phyloP scores from a whole-genome alignment of 345 rosid species.

The Eucalyptus rudis region DNA sequence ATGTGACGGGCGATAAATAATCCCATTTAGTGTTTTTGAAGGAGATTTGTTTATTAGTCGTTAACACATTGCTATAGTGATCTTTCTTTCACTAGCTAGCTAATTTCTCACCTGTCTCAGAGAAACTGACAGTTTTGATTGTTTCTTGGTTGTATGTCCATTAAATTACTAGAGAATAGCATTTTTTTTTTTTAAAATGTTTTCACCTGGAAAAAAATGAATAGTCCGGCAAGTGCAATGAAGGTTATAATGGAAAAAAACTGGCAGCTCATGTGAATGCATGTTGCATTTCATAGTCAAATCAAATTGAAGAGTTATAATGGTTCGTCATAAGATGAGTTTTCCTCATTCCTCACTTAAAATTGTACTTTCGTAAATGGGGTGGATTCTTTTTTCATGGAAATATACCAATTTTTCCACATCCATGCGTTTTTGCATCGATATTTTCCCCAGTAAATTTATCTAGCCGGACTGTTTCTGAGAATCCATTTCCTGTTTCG shows the following conservation, averaged over 20 bases:
- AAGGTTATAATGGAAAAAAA: neutral
- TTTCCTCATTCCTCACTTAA: neutral
- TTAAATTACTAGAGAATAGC: neutral
- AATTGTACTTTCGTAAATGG: neutral
- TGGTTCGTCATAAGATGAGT: neutral
- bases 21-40: neutral
- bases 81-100: neutral
- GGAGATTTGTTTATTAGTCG: neutral
- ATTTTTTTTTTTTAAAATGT: neutral
- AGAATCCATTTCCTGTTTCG: neutral
- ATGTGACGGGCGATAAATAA: neutral
- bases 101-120: neutral
- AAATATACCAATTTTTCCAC: neutral
- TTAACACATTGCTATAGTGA: neutral
- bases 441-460: neutral
- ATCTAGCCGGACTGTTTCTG: neutral
- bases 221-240: neutral
- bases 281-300: neutral
- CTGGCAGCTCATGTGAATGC: neutral
- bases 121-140: neutral
- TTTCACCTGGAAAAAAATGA: neutral
- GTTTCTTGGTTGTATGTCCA: neutral
- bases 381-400: neutral
- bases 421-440: neutral
- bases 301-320: neutral